Base-by-base conservation (phyloP, 768 basidiomycete genomes). In the Tulasnella sp. region DNA sequence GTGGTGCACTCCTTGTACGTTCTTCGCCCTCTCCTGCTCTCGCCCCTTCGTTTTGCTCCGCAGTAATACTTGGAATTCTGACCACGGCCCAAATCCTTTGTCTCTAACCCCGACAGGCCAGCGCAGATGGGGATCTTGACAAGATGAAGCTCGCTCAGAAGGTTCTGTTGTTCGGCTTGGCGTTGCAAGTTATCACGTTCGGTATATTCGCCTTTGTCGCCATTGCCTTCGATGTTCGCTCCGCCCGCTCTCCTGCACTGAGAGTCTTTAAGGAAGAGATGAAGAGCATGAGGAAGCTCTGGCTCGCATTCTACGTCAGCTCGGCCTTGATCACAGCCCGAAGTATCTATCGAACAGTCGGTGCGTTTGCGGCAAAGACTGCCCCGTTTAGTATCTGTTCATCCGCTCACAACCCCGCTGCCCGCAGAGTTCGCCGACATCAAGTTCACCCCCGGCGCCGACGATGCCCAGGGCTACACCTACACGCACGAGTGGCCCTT, bases 401-500 rank as follows among this genome's bases (percentile, higher is more conserved):
- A 18, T 37, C 11, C 11, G 11, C 12, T 69, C 4, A 28, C 31
- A 69, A 28, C 16, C 31, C 34, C 20, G 34, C 4, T 7, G 2
- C 46, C 40, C 22, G 4, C 79, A 82, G 81, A 82, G 54, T 82
- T 82, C 58, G 75, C 41, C 3, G 54, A 74, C 11, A 74, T 82
- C 72, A 54, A 78, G 31, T 78, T 82, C 72, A 74, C 37, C 20
- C 28, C 58, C 14, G 74, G 72, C 20, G 31, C 41, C 58, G 4
- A 8, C 28, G 34, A 79, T 28, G 76, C 58, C 14, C 42, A 72
- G 54, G 81, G 81, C n/a, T 82, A 82, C 72, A 28, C 72, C 20
- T 69, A 72, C 72, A 78, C 75, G 20, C 80, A 82, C 44, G 81
- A 82, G 40, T 82, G 81, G 81, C 80, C 54, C 28, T 14, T 82